Base-by-base conservation (phyloP, 495 filamentous ascomycete species). In the Rhizodiscina lignyota region DNA sequence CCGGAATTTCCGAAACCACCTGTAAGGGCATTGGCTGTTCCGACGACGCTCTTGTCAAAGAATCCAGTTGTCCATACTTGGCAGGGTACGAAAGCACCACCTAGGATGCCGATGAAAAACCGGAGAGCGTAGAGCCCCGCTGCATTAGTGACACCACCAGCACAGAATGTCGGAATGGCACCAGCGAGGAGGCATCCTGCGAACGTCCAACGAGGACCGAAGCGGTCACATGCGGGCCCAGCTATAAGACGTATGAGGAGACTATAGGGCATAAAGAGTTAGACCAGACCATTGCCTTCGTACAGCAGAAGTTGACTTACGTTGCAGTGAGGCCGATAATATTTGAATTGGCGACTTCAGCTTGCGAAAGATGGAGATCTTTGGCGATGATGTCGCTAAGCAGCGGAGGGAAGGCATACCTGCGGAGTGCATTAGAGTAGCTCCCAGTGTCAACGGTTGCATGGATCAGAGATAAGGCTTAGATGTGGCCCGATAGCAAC, bases 21-120 rank as follows among this genome's bases (percentile, higher is more conserved):
- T 10, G 84, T 76, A 2, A 96, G 58, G 5, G 83, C 76, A 49
- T 94, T 96, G 38, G 86, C 83, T 3, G 82, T 82, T 22, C 87
- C 87, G 17, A 96, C 81, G 13, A 94, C 71, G 49, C 83, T 91
- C 63, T 92, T 94, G 61, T 96, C 87, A 48, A 89, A 93, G 63
- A 87, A 94, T 1, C 79, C 85, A 0, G 87, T 94, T 20, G 77
- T 81, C 86, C 87, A 96, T 5, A 94, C 87, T 45, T 93, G 87
- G 54, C 87, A 94, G 2, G 87, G 87, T 2, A 96, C 86, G 42
- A 96, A 96, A 4, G 70, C 70, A 0, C 79, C 87, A 21, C 87
- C 87, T 1, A 96, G 67, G 37, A 96, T 92, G 23, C 87, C 87
- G 36, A 94, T 68, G 58, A 94, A 94, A 62, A 94, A 93, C 21